phyloP scores from a whole-genome alignment of 352 stramenopile genomes.

The Thraustotheca clavata region DNA sequence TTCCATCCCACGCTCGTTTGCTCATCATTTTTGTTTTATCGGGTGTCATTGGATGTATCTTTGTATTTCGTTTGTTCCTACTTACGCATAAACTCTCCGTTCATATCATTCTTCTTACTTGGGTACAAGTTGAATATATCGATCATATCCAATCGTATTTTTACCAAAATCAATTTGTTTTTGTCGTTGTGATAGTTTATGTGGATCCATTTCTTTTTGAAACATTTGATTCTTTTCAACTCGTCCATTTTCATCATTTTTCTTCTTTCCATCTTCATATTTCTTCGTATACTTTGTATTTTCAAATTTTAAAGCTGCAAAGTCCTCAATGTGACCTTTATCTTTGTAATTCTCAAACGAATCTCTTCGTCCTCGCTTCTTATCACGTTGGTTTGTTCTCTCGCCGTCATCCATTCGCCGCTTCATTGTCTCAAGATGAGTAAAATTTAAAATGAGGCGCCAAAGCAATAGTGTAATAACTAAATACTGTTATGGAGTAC shows the following conservation, averaged over 20 bases:
- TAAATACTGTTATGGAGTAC: not conserved
- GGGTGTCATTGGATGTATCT: slow-evolving; percentile 62
- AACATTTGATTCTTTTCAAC: slow-evolving; percentile 10
- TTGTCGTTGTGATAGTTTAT: slow-evolving; percentile 80
- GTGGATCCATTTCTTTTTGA: slow-evolving; percentile 65
- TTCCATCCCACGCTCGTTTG: slow-evolving; percentile 78
- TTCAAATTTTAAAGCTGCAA: too few relatives aligned
- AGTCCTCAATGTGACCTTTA: too few relatives aligned
- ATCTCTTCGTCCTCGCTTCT: too few relatives aligned
- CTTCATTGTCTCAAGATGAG: not conserved
- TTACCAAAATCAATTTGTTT: slow-evolving; percentile 92
- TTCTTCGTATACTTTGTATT: not conserved
- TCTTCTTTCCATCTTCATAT: not conserved
- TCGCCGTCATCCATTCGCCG: not conserved
- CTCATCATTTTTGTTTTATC: slow-evolving; percentile 65
- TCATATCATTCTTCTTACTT: slow-evolving; percentile 24
- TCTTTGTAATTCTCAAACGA: too few relatives aligned
- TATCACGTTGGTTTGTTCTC: not conserved
- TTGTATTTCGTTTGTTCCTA: slow-evolving; percentile 38
- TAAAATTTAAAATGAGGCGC: too few relatives aligned
- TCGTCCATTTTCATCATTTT: not conserved
- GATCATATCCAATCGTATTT: slow-evolving; percentile 88
- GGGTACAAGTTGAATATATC: slow-evolving; percentile 59
- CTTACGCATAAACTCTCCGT: not conserved
- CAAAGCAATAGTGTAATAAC: too few relatives aligned